Evolutionary conservation across 495 filamentous ascomycete species (phyloP).

Genomic region (Staphylotrichum tortipilum): DNA sequence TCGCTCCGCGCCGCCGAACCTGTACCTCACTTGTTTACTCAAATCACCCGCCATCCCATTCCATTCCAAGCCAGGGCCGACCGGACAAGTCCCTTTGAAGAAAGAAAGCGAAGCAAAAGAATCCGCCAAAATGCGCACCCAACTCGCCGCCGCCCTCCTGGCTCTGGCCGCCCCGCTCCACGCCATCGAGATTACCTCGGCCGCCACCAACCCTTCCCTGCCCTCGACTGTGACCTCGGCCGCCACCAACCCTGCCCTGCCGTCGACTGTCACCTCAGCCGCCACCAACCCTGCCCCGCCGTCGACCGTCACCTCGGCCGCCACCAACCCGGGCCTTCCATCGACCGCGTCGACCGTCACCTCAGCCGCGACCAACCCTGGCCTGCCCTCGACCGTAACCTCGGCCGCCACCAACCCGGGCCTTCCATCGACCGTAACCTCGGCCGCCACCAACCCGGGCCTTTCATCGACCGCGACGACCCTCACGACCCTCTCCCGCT

Average conservation of each 20-base stretch:
- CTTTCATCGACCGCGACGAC: not conserved
- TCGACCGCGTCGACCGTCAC: too few species aligned
- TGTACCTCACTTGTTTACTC: too few species aligned
- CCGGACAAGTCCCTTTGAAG: too few species aligned
- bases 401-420: conserved; percentile 4
- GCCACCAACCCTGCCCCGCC: not conserved
- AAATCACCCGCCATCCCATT: too few species aligned
- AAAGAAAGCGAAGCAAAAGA: too few species aligned
- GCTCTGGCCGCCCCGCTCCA: conserved; percentile 9
- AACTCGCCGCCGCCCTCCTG: conserved; percentile 14
- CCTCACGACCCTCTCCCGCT: not conserved
- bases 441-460: not conserved
- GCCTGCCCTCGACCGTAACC: conserved; percentile 11
- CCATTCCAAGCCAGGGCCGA: too few species aligned
- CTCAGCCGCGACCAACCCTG: conserved; percentile 18
- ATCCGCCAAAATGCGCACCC: conserved; percentile 19
- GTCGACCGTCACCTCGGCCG: not conserved
- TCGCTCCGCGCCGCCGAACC: too few species aligned
- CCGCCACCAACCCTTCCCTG: conserved; percentile 18
- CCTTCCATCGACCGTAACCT: not conserved
- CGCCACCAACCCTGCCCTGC: not conserved
- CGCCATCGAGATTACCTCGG: conserved; percentile 22
- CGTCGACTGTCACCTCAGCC: not conserved
- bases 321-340: too few species aligned
- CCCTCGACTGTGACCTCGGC: conserved; percentile 14